Base-by-base conservation (phyloP, 495 filamentous ascomycete species). In the Aspergillus heteromorphus region DNA sequence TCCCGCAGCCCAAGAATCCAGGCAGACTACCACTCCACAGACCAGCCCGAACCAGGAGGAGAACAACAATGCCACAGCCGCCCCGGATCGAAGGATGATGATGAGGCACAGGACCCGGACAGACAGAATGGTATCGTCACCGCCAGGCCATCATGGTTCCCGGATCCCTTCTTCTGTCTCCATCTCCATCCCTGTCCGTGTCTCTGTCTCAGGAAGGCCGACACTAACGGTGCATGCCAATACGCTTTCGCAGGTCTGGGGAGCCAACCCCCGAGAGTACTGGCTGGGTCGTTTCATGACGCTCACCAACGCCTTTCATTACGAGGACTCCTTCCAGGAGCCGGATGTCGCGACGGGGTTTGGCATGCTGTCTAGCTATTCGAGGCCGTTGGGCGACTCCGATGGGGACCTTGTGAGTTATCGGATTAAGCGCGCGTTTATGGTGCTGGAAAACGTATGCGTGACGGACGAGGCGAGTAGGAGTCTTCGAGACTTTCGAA, bases 201-300 rank as follows among this genome's bases (percentile, higher is more conserved):
- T 16, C 18, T 30, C 23, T 17, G 14, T 27, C 23, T 27, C 16
- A 34, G 48, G 34, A 23, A 45, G 27, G 40, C 19, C 53, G n/a
- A 25, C 31, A 13, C 56, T 59, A 52, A 63, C 51, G 14, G 19
- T 19, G n/a, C 14, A 25, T 34, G 3, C 38, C 50, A 18, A 16
- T 20, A 23, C 16, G 2, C 34, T 50, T n/a, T 40, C 41, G 10
- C 57, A 65, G 56, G 59, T 65, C 21, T 36, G 48, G 40, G 57
- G 56, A 45, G 19, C 60, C 11, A 49, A 60, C 29, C 60, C 60
- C 43, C 56, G 16, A 10, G 54, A 55, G 7, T 84, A 79, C 63
- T 85, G 83, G 83, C 61, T 75, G 0, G 83, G 83, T 13, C 79
- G 83, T 7, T 80, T 82, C 58, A 60, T 72, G 21, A 67, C 79